A percentile compares a stretch with the other conserved stretches of the same genome.
phyloP scores from a whole-genome alignment of 2,329 filamentous ascomycete species.

The Laburnicola sp. region DNA sequence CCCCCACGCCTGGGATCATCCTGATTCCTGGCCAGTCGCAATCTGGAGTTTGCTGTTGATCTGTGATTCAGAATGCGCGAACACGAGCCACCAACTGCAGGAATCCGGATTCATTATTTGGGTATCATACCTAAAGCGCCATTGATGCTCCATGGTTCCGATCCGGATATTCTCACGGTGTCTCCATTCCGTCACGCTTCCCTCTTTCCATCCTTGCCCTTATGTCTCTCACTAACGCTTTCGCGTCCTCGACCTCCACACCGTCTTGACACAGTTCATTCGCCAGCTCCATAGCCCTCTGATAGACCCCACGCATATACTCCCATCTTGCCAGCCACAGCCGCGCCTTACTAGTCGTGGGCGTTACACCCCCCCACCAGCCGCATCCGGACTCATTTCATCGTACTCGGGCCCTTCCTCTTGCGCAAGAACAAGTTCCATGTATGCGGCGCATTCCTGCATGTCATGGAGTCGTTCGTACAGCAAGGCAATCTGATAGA shows the following conservation, averaged over 20 bases:
- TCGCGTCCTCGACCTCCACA: constrained; percentile 94
- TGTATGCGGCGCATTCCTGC: constrained; percentile 84
- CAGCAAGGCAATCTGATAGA: constrained; percentile 86
- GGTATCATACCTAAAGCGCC: constrained; percentile 10
- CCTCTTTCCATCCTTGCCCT: constrained; percentile 69
- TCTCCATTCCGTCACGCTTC: constrained; percentile 19
- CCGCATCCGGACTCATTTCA: constrained; percentile 43
- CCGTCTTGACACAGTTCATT: constrained; percentile 95
- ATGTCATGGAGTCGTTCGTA: constrained; percentile 80
- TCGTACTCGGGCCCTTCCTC: constrained; percentile 69
- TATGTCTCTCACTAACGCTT: constrained; percentile 85
- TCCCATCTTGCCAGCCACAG: constrained; percentile 90
- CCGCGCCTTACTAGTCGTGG: constrained; percentile 86
- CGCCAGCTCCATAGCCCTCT: constrained; percentile 76
- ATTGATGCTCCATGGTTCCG: background rate
- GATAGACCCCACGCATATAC: constrained; percentile 74
- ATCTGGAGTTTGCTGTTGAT: background rate
- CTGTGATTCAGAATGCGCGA: background rate
- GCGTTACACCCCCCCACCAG: constrained; percentile 77
- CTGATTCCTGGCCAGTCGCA: background rate
- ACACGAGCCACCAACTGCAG: too few relatives aligned
- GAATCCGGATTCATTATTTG: background rate
- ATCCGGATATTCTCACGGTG: background rate
- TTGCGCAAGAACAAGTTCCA: constrained; percentile 93
- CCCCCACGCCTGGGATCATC: background rate